phyloP scores from a whole-genome alignment of 1,284 basidiomycete species.

The Puccinia polysora region DNA sequence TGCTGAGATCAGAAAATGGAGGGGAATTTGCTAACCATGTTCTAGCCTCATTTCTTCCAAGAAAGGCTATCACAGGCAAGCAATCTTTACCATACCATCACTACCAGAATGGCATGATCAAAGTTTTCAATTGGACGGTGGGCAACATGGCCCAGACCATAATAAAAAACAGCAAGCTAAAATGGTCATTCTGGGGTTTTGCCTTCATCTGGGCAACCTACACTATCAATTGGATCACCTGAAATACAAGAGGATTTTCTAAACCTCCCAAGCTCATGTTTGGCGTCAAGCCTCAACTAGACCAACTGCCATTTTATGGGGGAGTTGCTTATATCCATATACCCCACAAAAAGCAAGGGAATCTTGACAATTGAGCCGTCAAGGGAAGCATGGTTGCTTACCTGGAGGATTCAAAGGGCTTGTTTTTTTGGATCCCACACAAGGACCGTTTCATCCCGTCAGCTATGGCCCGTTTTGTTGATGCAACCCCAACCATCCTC shows the following conservation, averaged over 20 bases:
- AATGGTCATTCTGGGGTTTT: not conserved
- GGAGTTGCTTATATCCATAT: constrained; percentile 11
- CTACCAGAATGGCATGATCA: constrained; percentile 2
- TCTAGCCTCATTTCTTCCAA: not conserved
- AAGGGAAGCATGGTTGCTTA: not conserved
- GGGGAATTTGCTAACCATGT: not conserved
- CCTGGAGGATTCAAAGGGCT: not conserved
- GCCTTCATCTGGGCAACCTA: not conserved
- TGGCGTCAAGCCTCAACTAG: not conserved
- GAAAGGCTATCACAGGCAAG: not conserved
- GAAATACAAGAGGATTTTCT: not conserved
- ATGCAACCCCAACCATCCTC: too few species aligned
- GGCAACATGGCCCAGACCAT: not conserved
- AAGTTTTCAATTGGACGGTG: not conserved
- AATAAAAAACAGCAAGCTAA: not conserved
- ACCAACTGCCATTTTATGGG: not conserved
- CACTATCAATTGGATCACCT: not conserved
- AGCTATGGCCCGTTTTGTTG: not conserved
- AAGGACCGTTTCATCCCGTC: not conserved
- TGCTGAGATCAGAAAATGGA: not conserved
- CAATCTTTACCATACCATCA: not conserved
- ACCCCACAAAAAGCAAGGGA: not conserved
- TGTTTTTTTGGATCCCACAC: not conserved
- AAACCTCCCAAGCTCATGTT: constrained; percentile 9
- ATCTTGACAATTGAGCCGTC: constrained; percentile 1